Evolutionary conservation across 2,329 filamentous ascomycete genomes (phyloP).

Genomic region (Fusarium nanum): DNA sequence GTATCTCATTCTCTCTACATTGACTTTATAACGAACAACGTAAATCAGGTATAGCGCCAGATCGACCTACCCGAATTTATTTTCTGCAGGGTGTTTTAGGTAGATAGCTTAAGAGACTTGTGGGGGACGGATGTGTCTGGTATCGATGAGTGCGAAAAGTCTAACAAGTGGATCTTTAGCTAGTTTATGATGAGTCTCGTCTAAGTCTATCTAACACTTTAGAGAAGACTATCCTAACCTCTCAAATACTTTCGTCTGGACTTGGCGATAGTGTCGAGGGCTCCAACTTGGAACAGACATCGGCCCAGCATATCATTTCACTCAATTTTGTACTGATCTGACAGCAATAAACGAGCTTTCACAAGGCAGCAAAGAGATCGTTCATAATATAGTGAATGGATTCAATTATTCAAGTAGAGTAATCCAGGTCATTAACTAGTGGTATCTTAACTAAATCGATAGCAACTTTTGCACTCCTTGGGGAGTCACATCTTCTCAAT

Average conservation of each 20-base stretch:
- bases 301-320: neutral
- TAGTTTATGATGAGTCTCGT: neutral
- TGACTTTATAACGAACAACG: no score
- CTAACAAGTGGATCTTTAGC: neutral
- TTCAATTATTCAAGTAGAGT: slow-evolving; percentile 8
- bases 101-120: no score
- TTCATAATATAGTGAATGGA: neutral
- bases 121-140: neutral
- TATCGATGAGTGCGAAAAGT: neutral
- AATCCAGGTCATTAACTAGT: slow-evolving; percentile 18
- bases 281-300: no score
- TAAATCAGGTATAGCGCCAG: no score
- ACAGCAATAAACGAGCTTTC: neutral
- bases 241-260: neutral
- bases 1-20: neutral
- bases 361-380: neutral
- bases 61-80: no score
- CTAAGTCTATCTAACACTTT: neutral
- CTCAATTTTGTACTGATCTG: neutral
- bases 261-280: no score
- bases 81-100: no score
- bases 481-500: slow-evolving; percentile 36
- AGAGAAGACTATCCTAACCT: neutral
- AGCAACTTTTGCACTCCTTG: slow-evolving; percentile 17
- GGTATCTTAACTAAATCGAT: slow-evolving; percentile 34